These are phyloP conservation scores for Phytophthora hibernalis DNA, from an alignment of 352 stramenopile species.

Conservation along the genomic window DNA sequence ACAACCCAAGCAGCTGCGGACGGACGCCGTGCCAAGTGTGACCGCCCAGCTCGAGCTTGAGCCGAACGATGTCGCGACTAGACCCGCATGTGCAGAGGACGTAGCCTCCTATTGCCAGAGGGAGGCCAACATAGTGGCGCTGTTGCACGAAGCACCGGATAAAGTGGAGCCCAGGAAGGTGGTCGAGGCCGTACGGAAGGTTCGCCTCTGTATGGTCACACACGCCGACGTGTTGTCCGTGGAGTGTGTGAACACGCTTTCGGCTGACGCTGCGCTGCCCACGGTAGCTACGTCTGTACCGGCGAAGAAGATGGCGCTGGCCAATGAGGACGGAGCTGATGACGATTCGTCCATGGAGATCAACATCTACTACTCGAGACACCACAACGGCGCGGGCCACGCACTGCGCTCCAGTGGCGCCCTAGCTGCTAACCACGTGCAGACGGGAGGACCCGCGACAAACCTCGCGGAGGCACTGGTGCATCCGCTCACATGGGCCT, in stretches of 20 bases:
- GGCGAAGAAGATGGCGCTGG: conserved; percentile 17
- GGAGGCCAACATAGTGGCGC: conserved; percentile 58
- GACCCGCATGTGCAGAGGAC: conserved; percentile 50
- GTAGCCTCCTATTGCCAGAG: conserved; percentile 47
- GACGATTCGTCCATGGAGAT: conserved; percentile 69
- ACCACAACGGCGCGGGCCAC: conserved; percentile 47
- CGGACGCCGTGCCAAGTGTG: background rate
- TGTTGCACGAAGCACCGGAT: conserved; percentile 48
- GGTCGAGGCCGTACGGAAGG: conserved; percentile 45
- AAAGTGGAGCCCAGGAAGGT: conserved; percentile 46
- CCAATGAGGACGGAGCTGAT: conserved; percentile 24
- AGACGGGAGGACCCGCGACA: conserved; percentile 29
- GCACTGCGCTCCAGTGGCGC: conserved; percentile 39
- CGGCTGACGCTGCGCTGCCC: conserved; percentile 29
- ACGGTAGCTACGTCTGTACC: conserved; percentile 29
- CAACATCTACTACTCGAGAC: conserved; percentile 62
- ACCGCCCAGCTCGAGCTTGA: background rate
- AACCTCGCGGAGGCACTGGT: conserved; percentile 29
- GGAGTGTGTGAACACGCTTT: conserved; percentile 55
- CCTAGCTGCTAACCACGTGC: conserved; percentile 35
- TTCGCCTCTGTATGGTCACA: conserved; percentile 60
- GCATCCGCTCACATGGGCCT: conserved; percentile 53
- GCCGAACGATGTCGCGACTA: conserved; percentile 6
- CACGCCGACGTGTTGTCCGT: conserved; percentile 65
- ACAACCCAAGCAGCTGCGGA: conserved; percentile 10